A percentile compares a stretch with the other conserved stretches of the same genome.
Evolutionary conservation across 78 protist genomes (phyloP).

Genomic region (Corallochytrium limacisporum): DNA sequence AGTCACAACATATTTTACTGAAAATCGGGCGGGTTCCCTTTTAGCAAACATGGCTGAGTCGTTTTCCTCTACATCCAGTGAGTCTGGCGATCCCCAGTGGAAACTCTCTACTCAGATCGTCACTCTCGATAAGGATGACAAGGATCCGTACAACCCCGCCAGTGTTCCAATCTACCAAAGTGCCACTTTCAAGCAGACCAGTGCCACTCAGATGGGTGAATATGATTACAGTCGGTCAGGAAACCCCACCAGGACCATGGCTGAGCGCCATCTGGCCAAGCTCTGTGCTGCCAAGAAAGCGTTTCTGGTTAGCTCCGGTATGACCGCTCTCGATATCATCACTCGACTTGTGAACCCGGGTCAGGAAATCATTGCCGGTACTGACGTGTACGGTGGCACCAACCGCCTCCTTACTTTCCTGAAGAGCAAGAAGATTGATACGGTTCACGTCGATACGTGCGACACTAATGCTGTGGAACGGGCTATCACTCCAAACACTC

Average conservation of each 20-base stretch:
- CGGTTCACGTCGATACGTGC: slow-evolving; percentile 15
- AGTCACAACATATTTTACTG: no score
- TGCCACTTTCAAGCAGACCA: slow-evolving; percentile 50
- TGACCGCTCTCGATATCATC: slow-evolving; percentile 30
- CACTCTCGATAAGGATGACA: background rate
- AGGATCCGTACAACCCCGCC: slow-evolving; percentile 31
- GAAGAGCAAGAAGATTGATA: background rate
- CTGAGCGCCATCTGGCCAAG: slow-evolving; percentile 29
- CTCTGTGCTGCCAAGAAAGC: slow-evolving; percentile 33
- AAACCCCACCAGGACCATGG: slow-evolving; percentile 41
- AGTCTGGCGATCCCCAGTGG: no score
- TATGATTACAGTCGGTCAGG: slow-evolving; percentile 52
- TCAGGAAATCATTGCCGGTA: slow-evolving; percentile 32
- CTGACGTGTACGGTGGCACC: slow-evolving; percentile 39
- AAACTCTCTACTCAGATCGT: slow-evolving; percentile 18
- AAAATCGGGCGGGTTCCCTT: no score
- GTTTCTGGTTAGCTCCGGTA: slow-evolving; percentile 11
- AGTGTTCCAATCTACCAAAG: slow-evolving; percentile 42
- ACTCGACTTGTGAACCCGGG: slow-evolving; percentile 16
- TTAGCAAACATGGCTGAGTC: no score
- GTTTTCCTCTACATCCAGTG: no score
- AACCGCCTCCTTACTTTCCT: slow-evolving; percentile 16
- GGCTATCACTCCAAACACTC: background rate
- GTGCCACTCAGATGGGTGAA: slow-evolving; percentile 31
- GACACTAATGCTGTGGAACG: background rate